Evolutionary conservation across 345 rosid species (phyloP).

Genomic region (Syzygium jambos): DNA sequence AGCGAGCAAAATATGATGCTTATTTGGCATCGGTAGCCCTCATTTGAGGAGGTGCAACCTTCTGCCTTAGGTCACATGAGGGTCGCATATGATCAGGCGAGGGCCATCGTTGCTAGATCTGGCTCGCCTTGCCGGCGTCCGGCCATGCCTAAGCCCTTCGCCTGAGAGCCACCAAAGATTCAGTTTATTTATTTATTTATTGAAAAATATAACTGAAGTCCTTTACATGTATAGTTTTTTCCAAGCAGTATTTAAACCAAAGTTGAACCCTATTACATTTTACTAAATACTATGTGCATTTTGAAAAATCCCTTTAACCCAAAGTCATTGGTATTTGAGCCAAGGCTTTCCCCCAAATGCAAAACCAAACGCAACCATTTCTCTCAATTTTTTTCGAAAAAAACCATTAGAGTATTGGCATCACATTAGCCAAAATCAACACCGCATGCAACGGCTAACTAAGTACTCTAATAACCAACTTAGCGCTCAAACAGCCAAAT

Average conservation of each 20-base stretch:
- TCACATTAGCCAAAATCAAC: background rate
- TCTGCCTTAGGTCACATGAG: too few relatives aligned
- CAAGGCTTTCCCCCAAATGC: background rate
- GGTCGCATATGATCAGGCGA: background rate
- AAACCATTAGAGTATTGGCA: background rate
- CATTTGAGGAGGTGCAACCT: too few relatives aligned
- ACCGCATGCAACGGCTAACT: background rate
- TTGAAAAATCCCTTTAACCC: background rate
- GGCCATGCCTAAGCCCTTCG: background rate
- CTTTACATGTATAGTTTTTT: background rate
- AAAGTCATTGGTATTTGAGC: background rate
- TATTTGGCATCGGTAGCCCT: background rate
- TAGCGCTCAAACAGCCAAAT: background rate
- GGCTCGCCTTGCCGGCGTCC: too few relatives aligned
- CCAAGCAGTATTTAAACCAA: background rate
- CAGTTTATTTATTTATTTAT: background rate
- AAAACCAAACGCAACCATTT: background rate
- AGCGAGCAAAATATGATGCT: background rate
- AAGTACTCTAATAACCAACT: background rate
- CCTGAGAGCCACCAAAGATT: fast-evolving
- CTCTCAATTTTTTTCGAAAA: background rate
- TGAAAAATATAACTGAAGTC: background rate
- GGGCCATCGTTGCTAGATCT: too few relatives aligned
- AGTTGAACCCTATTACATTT: background rate
- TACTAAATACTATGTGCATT: background rate